Conservation (phyloP, 164 flowering plant genomes). For the Chimonanthus praecox region DNA sequence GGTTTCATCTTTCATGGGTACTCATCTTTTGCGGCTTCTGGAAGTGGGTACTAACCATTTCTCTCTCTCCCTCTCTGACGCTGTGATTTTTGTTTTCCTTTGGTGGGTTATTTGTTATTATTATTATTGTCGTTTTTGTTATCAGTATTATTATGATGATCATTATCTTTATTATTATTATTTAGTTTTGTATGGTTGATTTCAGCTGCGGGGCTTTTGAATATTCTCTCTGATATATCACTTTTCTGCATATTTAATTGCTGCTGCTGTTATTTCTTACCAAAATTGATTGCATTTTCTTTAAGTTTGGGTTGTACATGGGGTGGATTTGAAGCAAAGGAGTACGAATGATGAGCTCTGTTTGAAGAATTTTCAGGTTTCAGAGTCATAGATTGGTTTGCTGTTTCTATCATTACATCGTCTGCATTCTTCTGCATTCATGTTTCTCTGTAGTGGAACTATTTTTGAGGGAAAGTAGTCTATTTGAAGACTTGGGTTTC, state of each 20-base stretch:
- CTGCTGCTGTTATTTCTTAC: neutral
- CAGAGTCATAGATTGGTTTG: neutral
- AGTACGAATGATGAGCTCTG: constrained; percentile 5
- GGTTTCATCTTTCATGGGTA: constrained; percentile 3
- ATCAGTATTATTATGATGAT: constrained; percentile 16
- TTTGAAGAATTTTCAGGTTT: constrained; percentile 6
- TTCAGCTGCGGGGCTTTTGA: constrained; percentile 1
- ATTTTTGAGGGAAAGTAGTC: neutral
- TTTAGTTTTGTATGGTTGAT: constrained; percentile 6
- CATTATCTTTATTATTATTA: constrained; percentile 6
- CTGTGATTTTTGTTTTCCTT: constrained; percentile 1
- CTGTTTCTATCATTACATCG: constrained; percentile 23
- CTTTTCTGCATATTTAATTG: neutral
- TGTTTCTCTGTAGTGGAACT: neutral
- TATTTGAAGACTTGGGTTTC: neutral
- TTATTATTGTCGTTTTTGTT: constrained; percentile 11
- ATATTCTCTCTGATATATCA: neutral
- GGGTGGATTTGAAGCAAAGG: constrained; percentile 42
- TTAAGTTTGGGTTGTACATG: constrained; percentile 23
- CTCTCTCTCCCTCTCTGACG: neutral
- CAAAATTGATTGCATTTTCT: constrained; percentile 10
- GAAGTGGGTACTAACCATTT: neutral
- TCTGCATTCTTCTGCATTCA: constrained; percentile 3
- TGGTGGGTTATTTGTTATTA: constrained; percentile 23
- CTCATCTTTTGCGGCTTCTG: neutral